Base-by-base conservation (phyloP, 2,329 filamentous ascomycete genomes). In the Epichloe sp. region DNA sequence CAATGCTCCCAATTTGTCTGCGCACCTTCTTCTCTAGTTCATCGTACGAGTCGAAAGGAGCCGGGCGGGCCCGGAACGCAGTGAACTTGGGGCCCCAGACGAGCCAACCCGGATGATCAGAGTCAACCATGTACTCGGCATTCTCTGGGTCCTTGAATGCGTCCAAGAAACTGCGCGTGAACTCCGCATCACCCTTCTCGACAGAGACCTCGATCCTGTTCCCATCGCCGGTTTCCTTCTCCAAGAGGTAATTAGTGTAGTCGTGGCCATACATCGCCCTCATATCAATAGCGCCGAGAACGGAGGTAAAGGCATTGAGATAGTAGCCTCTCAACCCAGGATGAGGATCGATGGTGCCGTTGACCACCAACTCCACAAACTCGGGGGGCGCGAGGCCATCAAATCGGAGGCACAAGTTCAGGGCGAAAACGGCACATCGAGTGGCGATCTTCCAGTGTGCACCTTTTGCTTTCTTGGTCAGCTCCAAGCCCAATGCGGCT, bases 381-480 rank as follows among this genome's bases (percentile, higher is more conserved):
- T 85, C 80, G 17, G 85, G 75, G 74, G 88, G 87, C 5, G 88
- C 88, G 55, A 98, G 79, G 17, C 81, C 85, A 57, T 96, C 85
- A 60, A 97, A 95, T n/a, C 93, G 83, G 55, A 96, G 79, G 52
- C 88, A 91, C 55, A 96, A 77, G 54, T 93, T 95, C 52, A 91
- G 82, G 4, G 95, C 87, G 63, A 98, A 93, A 37, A 94, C 86
- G 10, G 87, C 86, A 52, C 90, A 95, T 31, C 91, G 79, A 48
- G 83, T 88, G 5, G 91, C 91, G 59, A 95, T 90, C 72, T 95
- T 97, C 93, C 93, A 98, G 63, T 98, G 94, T 0, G 89, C 88
- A 3, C 79, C 79, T 59, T 81, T 83, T 2, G 88, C 86, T 53
- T 85, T 71, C 53, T 85, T 79, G 4, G 90, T 85, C 35, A 98